These are phyloP conservation scores for Blastobotrys capitulatus DNA, from an alignment of 1,139 yeast species.

Conservation along the genomic window DNA sequence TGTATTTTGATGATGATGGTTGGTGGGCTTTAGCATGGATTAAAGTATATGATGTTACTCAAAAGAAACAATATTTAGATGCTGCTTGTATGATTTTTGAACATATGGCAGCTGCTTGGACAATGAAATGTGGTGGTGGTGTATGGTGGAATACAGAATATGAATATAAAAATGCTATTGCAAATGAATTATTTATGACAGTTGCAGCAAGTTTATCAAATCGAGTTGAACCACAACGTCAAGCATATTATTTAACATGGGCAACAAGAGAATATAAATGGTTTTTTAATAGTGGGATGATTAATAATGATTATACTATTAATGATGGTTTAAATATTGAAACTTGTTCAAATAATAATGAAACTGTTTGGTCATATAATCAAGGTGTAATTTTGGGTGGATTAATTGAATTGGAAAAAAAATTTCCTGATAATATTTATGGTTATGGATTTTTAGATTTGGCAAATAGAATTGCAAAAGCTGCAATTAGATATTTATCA, in stretches of 20 bases:
- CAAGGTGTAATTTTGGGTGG: conserved; percentile 21
- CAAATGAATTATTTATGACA: conserved; percentile 18
- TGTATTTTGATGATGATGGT: conserved; percentile 20
- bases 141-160: conserved; percentile 18
- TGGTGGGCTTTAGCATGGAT: conserved; percentile 23
- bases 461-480: conserved; percentile 16
- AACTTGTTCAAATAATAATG: conserved; percentile 14
- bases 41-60: conserved; percentile 16
- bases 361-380: conserved; percentile 17
- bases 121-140: conserved; percentile 17
- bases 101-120: conserved; percentile 18
- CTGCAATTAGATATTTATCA: conserved; percentile 13
- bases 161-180: conserved; percentile 18
- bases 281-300: conserved; percentile 16
- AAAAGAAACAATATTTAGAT: conserved; percentile 11
- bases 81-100: conserved; percentile 17
- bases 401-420: conserved; percentile 14
- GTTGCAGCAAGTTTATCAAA: conserved; percentile 17
- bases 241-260: conserved; percentile 14
- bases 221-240: conserved; percentile 9
- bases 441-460: conserved; percentile 8
- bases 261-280: conserved; percentile 17
- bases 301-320: conserved; percentile 14
- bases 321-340: conserved; percentile 17
- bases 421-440: conserved; percentile 1